Conservation (phyloP, 345 rosid genomes). For the Salix exigua region DNA sequence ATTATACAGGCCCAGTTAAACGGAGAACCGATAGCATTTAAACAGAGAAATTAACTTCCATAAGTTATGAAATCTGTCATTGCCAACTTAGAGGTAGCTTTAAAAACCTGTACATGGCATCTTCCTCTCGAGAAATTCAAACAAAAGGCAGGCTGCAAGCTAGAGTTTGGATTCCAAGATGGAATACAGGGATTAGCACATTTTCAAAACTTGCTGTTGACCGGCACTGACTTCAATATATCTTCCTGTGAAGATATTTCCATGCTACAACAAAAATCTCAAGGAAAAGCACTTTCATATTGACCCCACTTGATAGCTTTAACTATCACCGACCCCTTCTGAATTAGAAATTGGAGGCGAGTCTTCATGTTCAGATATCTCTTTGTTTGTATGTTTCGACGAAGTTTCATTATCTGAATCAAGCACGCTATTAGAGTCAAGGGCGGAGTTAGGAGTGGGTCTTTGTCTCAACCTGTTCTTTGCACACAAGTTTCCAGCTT, state of each 20-base stretch:
- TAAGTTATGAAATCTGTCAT: background rate
- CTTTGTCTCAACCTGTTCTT: constrained; percentile 58
- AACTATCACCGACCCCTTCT: constrained; percentile 11
- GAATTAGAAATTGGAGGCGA: constrained; percentile 12
- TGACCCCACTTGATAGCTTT: background rate
- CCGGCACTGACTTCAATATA: background rate
- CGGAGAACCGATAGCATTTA: too few relatives aligned
- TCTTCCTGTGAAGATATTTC: background rate
- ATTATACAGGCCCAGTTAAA: too few relatives aligned
- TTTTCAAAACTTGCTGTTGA: background rate
- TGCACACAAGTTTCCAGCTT: constrained; percentile 31
- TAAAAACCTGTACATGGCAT: background rate
- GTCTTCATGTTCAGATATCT: constrained; percentile 16
- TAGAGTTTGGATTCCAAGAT: background rate
- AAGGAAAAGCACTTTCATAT: background rate
- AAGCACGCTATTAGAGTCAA: constrained; percentile 23
- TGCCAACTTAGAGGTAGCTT: background rate
- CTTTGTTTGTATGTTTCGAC: constrained; percentile 1
- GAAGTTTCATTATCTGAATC: constrained; percentile 43
- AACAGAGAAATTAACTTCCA: too few relatives aligned
- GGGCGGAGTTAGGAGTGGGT: constrained; percentile 48
- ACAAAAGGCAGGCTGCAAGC: background rate
- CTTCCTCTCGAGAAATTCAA: background rate
- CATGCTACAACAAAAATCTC: background rate
- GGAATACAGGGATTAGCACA: background rate